phyloP scores from a whole-genome alignment of 768 basidiomycete species.

The Rhodotorula sphaerocarpa region DNA sequence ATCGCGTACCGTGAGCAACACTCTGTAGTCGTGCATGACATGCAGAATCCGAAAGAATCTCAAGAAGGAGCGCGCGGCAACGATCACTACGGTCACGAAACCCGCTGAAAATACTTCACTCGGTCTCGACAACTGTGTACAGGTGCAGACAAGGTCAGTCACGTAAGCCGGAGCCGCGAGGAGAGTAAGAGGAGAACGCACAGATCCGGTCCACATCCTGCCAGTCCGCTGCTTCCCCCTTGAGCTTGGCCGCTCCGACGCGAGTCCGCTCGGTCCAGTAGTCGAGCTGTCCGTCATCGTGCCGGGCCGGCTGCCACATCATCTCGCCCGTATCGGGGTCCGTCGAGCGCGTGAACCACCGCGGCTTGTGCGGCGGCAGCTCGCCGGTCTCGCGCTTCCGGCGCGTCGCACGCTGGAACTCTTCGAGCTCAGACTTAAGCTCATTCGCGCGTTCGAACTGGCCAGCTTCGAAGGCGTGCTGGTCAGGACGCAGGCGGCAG shows the following conservation, averaged over 20 bases:
- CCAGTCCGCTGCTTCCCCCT: conserved; percentile 50
- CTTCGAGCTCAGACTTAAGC: conserved; percentile 66
- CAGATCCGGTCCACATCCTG: conserved; percentile 67
- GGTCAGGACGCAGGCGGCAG: conserved; percentile 83
- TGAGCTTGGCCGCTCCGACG: conserved; percentile 49
- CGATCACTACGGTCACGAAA: background rate
- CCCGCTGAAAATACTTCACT: background rate
- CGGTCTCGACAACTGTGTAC: conserved; percentile 22
- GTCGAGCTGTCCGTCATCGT: conserved; percentile 52
- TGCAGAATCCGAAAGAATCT: too few relatives aligned
- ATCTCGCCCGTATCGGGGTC: conserved; percentile 84
- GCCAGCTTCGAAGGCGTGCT: conserved; percentile 86
- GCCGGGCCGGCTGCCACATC: conserved; percentile 66
- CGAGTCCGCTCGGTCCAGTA: conserved; percentile 77
- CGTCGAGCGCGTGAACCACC: conserved; percentile 77
- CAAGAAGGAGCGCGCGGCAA: too few relatives aligned
- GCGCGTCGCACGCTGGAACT: conserved; percentile 66
- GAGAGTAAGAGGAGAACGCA: background rate
- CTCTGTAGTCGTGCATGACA: too few relatives aligned
- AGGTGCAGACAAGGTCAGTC: background rate
- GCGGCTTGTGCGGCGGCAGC: conserved; percentile 61
- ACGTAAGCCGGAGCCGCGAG: background rate
- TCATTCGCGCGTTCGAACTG: conserved; percentile 73
- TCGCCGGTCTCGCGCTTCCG: conserved; percentile 66
- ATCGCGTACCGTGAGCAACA: too few relatives aligned